A percentile compares a stretch with the other conserved stretches of the same genome.
Evolutionary conservation across 768 basidiomycete genomes (phyloP).

Genomic region (Amanita rubescens): DNA sequence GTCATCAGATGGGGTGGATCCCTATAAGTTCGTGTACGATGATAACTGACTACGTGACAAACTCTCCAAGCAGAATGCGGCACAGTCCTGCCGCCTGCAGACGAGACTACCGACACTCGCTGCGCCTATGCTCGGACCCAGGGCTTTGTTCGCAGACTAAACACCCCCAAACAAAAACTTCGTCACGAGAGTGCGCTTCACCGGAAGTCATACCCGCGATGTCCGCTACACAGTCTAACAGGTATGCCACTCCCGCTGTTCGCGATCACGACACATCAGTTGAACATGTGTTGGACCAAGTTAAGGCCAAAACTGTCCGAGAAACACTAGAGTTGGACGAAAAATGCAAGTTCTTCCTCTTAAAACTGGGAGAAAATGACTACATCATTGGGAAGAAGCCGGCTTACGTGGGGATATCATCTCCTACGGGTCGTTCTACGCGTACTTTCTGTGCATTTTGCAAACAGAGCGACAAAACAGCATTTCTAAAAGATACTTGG

Average conservation of each 20-base stretch:
- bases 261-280: not conserved
- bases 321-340: not conserved
- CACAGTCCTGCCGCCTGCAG: too few species aligned
- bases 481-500: conserved; percentile 6
- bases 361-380: not conserved
- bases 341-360: not conserved
- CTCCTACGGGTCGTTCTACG: conserved; percentile 3
- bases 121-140: too few species aligned
- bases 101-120: too few species aligned
- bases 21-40: conserved; percentile 10
- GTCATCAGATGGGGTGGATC: conserved; percentile 7
- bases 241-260: too few species aligned
- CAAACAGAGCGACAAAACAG: not conserved
- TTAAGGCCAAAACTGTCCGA: not conserved
- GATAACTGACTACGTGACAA: too few species aligned
- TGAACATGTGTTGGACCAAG: not conserved
- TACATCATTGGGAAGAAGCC: conserved; percentile 3
- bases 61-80: too few species aligned
- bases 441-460: conserved; percentile 1
- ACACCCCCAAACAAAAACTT: too few species aligned
- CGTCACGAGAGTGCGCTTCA: too few species aligned
- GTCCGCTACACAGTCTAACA: too few species aligned
- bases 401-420: not conserved
- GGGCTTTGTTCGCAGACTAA: too few species aligned
- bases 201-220: too few species aligned